These are phyloP conservation scores for Colletotrichum sp. DNA, from an alignment of 2,329 filamentous ascomycete genomes.

Conservation along the genomic window DNA sequence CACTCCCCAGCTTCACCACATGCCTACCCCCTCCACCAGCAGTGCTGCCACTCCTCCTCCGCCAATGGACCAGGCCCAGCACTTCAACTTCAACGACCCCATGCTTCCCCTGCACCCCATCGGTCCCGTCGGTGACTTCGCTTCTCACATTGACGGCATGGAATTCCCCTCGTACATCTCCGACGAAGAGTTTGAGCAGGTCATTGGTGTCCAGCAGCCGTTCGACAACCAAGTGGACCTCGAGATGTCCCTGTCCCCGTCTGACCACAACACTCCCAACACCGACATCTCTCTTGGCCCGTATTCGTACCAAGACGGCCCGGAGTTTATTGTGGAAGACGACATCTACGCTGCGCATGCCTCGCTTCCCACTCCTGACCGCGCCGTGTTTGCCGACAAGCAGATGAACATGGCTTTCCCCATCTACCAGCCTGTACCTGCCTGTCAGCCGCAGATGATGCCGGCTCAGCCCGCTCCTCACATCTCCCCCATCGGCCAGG, in stretches of 20 bases:
- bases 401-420: slow-evolving; percentile 16
- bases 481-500: slow-evolving; percentile 73
- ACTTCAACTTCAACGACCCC: slow-evolving; percentile 26
- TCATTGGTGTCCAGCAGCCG: slow-evolving; percentile 32
- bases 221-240: slow-evolving; percentile 38
- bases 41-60: slow-evolving; percentile 62
- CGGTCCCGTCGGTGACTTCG: slow-evolving; percentile 26
- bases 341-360: slow-evolving; percentile 66
- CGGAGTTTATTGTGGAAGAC: slow-evolving; percentile 67
- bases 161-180: slow-evolving; percentile 57
- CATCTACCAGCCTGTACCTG: slow-evolving; percentile 30
- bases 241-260: slow-evolving; percentile 48
- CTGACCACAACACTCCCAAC: slow-evolving; percentile 57
- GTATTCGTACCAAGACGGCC: slow-evolving; percentile 63
- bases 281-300: slow-evolving; percentile 46
- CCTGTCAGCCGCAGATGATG: slow-evolving; percentile 41
- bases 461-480: slow-evolving; percentile 48
- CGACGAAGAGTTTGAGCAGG: slow-evolving; percentile 49
- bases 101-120: slow-evolving; percentile 6
- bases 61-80: slow-evolving; percentile 45
- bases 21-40: slow-evolving; percentile 67
- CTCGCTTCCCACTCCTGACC: slow-evolving; percentile 57
- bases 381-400: slow-evolving; percentile 26
- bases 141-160: slow-evolving; percentile 33
- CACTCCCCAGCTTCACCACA: slow-evolving; percentile 64